Base-by-base conservation (phyloP, 768 basidiomycete genomes). In the Boletus rubroflammeus region DNA sequence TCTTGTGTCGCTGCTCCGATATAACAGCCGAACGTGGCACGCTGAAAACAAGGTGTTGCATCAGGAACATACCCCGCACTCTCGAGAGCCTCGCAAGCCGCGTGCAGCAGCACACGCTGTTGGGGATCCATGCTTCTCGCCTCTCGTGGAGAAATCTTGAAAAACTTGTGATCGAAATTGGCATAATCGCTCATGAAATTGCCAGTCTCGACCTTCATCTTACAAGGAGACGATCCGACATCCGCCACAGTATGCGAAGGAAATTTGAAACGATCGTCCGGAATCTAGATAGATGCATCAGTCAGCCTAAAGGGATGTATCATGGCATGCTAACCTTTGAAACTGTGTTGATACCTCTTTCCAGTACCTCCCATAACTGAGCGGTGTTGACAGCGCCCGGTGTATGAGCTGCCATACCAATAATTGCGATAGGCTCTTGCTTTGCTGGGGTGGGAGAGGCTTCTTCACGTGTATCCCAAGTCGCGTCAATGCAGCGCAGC, bases 111-210 rank as follows among this genome's bases (percentile, higher is more conserved):
- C 32, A 90, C 60, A 5, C 88, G 78, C 57, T 88, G 86, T 58
- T 89, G 87, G 7, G 88, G 87, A 62, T 89, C 85, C 86, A 89
- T 89, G 65, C 75, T 81, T 55, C 72, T 80, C 14, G 88, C 87
- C 67, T 90, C 88, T 6, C 88, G 79, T 2, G 88, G 87, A 38
- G 82, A 86, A 42, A 88, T 79, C 39, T 79, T 81, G 75, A 90
- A 90, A 64, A 88, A 87, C 65, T 71, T 74, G 64, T 86, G 75
- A 65, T 90, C 88, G 61, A 90, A 90, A 46, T 75, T 73, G 56
- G 80, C 81, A 28, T 76, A 72, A 39, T 76, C 74, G 19, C 76
- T 67, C 47, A 90, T 65, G 64, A 90, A 90, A 64, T 89, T 87
- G 25, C 85, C 87, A 0, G 74, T 81, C 25, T 71, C 74, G 13